These are phyloP conservation scores for Fusarium foetens DNA, from an alignment of 2,329 filamentous ascomycete genomes.

Conservation along the genomic window DNA sequence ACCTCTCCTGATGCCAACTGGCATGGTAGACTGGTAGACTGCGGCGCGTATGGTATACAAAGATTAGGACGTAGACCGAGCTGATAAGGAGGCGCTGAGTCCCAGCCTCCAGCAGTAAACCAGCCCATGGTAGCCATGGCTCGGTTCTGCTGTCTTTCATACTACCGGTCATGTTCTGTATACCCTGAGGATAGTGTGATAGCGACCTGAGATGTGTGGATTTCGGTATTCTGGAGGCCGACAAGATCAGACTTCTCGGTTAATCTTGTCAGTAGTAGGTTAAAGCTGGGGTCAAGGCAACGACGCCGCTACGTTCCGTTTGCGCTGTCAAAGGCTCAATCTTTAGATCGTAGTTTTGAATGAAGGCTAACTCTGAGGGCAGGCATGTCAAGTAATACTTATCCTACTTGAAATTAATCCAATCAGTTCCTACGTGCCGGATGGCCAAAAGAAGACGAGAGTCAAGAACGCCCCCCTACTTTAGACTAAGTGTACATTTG, in stretches of 20 bases:
- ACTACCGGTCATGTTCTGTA: background rate
- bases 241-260: background rate
- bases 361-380: background rate
- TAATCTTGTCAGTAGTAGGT: background rate
- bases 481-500: background rate
- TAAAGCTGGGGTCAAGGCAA: background rate
- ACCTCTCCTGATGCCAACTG: background rate
- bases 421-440: background rate
- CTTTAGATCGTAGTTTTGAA: background rate
- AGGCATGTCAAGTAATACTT: background rate
- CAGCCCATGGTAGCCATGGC: background rate
- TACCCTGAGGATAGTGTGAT: background rate
- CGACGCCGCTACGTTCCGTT: background rate
- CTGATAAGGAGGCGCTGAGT: background rate
- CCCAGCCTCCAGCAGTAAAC: background rate
- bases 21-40: background rate
- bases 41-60: background rate
- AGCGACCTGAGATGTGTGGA: background rate
- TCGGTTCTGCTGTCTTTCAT: background rate
- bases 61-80: background rate
- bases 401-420: background rate
- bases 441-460: background rate
- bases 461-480: background rate
- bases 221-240: background rate
- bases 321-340: background rate